These are phyloP conservation scores for Thelonectria discophora DNA, from an alignment of 2,329 filamentous ascomycete genomes.

Conservation along the genomic window DNA sequence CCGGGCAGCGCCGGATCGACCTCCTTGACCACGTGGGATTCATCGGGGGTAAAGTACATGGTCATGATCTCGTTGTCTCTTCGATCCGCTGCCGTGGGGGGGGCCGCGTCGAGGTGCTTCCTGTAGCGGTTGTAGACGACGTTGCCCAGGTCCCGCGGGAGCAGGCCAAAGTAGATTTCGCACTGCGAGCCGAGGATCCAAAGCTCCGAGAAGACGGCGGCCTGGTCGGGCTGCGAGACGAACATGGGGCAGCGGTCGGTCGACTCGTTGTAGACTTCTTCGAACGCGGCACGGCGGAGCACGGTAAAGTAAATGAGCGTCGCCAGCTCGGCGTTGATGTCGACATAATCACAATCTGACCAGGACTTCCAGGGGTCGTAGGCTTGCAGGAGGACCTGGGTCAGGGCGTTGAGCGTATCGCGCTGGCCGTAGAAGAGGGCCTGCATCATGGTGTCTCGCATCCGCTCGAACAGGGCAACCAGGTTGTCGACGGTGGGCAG, in stretches of 20 bases:
- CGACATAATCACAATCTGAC: conserved; percentile 20
- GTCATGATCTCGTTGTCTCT: conserved; percentile 34
- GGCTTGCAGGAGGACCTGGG: not conserved
- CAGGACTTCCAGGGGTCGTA: conserved; percentile 20
- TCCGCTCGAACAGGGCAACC: conserved; percentile 13
- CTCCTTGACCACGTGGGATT: not conserved
- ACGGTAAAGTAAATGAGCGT: conserved; percentile 29
- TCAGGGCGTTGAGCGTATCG: conserved; percentile 12
- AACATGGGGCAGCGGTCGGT: conserved; percentile 34
- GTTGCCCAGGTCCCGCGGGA: conserved; percentile 28
- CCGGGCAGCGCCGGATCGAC: not conserved
- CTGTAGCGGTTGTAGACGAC: conserved; percentile 26
- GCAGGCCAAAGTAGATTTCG: conserved; percentile 33
- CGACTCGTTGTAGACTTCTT: conserved; percentile 32
- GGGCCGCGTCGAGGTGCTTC: conserved; percentile 18
- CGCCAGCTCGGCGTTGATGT: conserved; percentile 30
- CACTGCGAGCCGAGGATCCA: conserved; percentile 35
- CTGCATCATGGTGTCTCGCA: conserved; percentile 8
- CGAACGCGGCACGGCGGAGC: conserved; percentile 27
- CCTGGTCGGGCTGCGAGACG: conserved; percentile 32
- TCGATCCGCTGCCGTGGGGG: conserved; percentile 27
- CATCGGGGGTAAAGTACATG: conserved; percentile 32
- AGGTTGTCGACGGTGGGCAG: conserved; percentile 25
- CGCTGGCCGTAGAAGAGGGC: conserved; percentile 25
- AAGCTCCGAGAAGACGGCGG: conserved; percentile 34